A percentile compares a stretch with the other conserved stretches of the same genome.
phyloP scores from a whole-genome alignment of 345 rosid species.

The Eucalyptus marginata region DNA sequence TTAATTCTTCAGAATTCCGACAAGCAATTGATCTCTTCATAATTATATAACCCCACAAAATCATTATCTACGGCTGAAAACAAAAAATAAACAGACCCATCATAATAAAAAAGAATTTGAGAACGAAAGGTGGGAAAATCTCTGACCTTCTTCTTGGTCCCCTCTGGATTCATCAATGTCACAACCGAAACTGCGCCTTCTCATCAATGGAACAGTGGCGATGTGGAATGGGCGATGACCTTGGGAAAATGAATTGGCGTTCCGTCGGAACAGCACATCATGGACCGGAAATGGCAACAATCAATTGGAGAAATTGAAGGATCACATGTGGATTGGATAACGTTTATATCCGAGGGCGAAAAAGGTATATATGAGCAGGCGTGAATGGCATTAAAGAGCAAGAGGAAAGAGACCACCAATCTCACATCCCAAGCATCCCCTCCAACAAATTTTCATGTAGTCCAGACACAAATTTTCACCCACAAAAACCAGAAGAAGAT shows the following conservation, averaged over 20 bases:
- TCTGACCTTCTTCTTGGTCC: constrained; percentile 5
- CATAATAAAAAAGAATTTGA: neutral
- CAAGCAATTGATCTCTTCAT: neutral
- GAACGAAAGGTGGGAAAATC: neutral
- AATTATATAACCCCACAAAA: neutral
- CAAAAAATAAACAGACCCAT: neutral
- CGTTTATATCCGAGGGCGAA: neutral
- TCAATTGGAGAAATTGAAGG: neutral
- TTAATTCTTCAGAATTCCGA: neutral
- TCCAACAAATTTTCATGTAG: neutral
- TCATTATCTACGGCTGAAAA: neutral
- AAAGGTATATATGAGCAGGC: neutral
- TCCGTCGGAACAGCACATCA: neutral
- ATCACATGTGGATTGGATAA: neutral
- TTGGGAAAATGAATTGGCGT: neutral
- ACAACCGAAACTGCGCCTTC: neutral
- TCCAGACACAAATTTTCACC: neutral
- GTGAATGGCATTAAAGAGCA: neutral
- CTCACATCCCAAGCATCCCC: neutral
- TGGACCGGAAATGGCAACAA: neutral
- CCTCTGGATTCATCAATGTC: constrained; percentile 22
- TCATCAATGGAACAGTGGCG: constrained; percentile 1
- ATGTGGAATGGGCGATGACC: neutral
- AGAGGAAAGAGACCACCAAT: neutral
- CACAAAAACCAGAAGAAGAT: neutral